Conservation (phyloP, 2,329 filamentous ascomycete genomes). For the Aspergillus udagawae region DNA sequence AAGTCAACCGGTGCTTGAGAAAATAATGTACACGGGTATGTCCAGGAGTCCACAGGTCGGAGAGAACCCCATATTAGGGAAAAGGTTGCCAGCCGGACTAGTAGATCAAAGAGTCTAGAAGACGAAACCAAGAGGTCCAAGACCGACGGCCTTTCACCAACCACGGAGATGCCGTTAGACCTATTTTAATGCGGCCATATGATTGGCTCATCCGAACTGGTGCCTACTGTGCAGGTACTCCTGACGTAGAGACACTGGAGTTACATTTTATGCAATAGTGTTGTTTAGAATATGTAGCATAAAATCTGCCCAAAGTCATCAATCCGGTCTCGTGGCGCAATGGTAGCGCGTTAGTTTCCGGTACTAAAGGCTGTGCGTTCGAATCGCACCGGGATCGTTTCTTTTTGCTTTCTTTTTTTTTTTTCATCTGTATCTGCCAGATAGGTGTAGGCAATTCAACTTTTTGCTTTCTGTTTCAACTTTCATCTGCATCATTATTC, state of each 20-base stretch:
- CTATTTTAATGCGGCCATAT: neutral
- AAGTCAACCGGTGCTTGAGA: neutral
- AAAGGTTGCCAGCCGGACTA: neutral
- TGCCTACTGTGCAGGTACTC: no score
- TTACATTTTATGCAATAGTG: no score
- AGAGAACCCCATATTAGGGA: neutral
- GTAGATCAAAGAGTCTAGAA: neutral
- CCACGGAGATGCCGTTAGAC: no score
- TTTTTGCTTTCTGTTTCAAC: neutral
- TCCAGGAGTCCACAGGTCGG: no score
- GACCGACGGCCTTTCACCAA: no score
- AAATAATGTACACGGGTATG: no score
- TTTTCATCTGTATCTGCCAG: no score
- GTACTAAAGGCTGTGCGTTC: constrained; percentile 35
- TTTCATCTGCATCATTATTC: no score
- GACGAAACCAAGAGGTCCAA: no score
- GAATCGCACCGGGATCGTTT: constrained; percentile 31
- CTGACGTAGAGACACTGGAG: no score
- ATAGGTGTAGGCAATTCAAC: no score
- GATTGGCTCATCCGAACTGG: neutral
- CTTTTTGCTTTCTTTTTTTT: neutral
- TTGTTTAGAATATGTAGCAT: neutral
- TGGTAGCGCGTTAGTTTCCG: constrained; percentile 38
- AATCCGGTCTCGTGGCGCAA: constrained; percentile 30
- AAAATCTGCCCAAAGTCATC: neutral